A percentile compares a stretch with the other conserved stretches of the same genome.
Evolutionary conservation across 306 rosid species (phyloP).

Genomic region (Datisca glomerata): DNA sequence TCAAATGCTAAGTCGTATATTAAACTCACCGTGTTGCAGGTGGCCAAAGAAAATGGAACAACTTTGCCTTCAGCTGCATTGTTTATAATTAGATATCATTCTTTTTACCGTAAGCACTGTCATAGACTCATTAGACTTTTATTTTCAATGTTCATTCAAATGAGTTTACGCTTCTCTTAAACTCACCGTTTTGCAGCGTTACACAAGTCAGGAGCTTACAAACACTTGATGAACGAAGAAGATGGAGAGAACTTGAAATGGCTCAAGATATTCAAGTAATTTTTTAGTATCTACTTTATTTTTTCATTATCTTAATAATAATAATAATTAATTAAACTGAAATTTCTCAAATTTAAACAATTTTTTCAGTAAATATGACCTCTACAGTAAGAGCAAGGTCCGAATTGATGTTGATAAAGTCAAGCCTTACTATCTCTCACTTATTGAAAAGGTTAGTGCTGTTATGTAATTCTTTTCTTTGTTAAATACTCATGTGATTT

Average conservation of each 20-base stretch:
- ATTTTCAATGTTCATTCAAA: too few relatives aligned
- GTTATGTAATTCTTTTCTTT: neutral
- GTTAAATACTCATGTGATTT: neutral
- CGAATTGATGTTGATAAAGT: slow-evolving; percentile 41
- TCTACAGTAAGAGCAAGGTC: slow-evolving; percentile 78
- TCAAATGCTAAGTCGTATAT: neutral
- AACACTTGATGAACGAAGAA: slow-evolving; percentile 44
- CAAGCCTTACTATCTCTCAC: slow-evolving; percentile 65
- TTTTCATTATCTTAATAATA: neutral
- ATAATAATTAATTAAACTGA: neutral
- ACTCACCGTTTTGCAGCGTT: slow-evolving; percentile 44
- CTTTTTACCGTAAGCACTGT: slow-evolving; percentile 41
- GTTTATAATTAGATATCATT: slow-evolving; percentile 55
- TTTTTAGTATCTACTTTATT: neutral
- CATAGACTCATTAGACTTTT: neutral
- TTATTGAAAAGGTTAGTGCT: slow-evolving; percentile 50
- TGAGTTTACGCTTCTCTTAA: too few relatives aligned
- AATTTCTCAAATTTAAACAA: too few relatives aligned
- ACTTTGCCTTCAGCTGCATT: slow-evolving; percentile 43
- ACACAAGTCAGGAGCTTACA: slow-evolving; percentile 42
- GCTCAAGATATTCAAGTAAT: slow-evolving; percentile 50
- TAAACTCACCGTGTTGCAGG: slow-evolving; percentile 21
- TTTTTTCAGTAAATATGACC: slow-evolving; percentile 63
- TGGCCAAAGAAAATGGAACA: slow-evolving; percentile 46
- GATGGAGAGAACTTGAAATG: slow-evolving; percentile 48